These are phyloP conservation scores for Apiospora aurea DNA, from an alignment of 2,329 filamentous ascomycete species.

Conservation along the genomic window DNA sequence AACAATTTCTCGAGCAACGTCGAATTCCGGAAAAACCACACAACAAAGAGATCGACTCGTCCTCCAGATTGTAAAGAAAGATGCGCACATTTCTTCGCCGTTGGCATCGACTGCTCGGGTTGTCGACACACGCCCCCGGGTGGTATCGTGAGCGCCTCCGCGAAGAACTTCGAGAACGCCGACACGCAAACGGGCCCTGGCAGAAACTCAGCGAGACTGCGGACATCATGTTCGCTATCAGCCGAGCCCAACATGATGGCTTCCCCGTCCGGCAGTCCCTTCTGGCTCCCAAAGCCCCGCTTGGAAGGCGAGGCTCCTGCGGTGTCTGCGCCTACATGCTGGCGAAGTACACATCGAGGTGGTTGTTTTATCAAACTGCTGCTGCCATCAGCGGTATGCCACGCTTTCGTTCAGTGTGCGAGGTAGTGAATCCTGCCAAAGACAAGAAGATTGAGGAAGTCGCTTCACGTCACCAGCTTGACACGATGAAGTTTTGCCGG, in stretches of 20 bases:
- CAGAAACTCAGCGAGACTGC: conserved; percentile 51
- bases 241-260: conserved; percentile 48
- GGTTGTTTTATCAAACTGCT: conserved; percentile 48
- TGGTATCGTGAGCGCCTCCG: conserved; percentile 50
- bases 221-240: conserved; percentile 52
- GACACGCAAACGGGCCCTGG: conserved; percentile 38
- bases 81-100: too few species aligned
- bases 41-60: too few species aligned
- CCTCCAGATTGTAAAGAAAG: too few species aligned
- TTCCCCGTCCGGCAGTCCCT: conserved; percentile 41
- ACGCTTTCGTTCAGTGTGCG: conserved; percentile 40
- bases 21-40: too few species aligned
- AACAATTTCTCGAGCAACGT: too few species aligned
- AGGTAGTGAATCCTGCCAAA: conserved; percentile 54
- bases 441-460: conserved; percentile 45
- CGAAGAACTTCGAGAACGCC: conserved; percentile 48
- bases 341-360: conserved; percentile 51
- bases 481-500: conserved; percentile 41
- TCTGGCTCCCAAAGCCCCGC: conserved; percentile 34
- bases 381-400: conserved; percentile 42
- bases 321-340: conserved; percentile 50
- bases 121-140: too few species aligned
- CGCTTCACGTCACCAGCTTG: conserved; percentile 47
- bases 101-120: too few species aligned
- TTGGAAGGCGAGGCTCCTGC: neutral